Evolutionary conservation across 2,329 filamentous ascomycete species (phyloP).

Genomic region (Acephala macrosclerotiorum): DNA sequence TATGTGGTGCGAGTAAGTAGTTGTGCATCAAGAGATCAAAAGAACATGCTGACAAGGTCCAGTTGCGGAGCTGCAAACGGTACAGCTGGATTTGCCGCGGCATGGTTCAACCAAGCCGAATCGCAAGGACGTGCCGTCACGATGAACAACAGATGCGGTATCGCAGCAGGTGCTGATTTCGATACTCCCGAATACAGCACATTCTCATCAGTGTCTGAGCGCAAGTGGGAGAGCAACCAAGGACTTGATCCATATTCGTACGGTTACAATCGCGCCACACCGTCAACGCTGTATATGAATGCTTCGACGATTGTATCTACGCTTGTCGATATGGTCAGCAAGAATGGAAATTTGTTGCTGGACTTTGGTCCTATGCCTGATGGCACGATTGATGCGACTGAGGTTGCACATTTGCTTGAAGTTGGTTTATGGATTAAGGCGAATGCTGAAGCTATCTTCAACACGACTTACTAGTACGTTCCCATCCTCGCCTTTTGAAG

Average conservation of each 20-base stretch:
- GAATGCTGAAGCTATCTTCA: conserved; percentile 63
- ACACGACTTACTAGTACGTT: conserved; percentile 58
- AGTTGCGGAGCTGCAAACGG: conserved; percentile 47
- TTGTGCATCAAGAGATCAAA: background rate
- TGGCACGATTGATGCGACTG: conserved; percentile 58
- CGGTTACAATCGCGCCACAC: conserved; percentile 65
- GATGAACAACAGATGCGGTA: conserved; percentile 64
- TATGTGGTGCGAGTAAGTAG: conserved; percentile 56
- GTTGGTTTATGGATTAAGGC: conserved; percentile 61
- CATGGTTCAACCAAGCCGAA: conserved; percentile 52
- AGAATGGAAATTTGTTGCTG: conserved; percentile 64
- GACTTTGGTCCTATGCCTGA: conserved; percentile 64
- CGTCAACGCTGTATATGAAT: conserved; percentile 57
- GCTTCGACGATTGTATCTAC: conserved; percentile 54
- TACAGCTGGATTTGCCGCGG: conserved; percentile 50
- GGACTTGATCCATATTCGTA: conserved; percentile 68
- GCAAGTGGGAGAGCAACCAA: conserved; percentile 66
- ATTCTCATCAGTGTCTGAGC: conserved; percentile 55
- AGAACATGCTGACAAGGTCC: conserved; percentile 32
- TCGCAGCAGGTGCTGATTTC: conserved; percentile 59
- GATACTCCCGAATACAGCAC: conserved; percentile 66
- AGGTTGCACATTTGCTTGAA: conserved; percentile 54
- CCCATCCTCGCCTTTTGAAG: background rate
- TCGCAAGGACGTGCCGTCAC: conserved; percentile 55
- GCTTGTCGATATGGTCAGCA: conserved; percentile 60